Evolutionary conservation across 2,329 filamentous ascomycete genomes (phyloP).

Genomic region (Trichoderma guizhouense): DNA sequence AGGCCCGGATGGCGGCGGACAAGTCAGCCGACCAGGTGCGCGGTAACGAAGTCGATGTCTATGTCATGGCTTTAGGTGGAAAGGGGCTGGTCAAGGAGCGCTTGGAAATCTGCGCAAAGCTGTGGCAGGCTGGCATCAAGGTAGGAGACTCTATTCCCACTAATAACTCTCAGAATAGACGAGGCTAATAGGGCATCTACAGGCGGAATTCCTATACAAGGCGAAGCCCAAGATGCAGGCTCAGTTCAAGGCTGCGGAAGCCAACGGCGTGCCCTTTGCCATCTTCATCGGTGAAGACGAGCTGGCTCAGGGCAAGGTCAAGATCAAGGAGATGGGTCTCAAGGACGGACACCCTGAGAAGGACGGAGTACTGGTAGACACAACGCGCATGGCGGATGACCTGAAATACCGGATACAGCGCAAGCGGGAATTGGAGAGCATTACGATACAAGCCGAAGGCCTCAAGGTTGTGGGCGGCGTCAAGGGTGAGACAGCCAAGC

Average conservation of each 20-base stretch:
- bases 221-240: slow-evolving; percentile 82
- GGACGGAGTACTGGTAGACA: slow-evolving; percentile 73
- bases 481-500: slow-evolving; percentile 33
- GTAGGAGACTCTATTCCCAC: slow-evolving; percentile 36
- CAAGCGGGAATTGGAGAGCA: slow-evolving; percentile 43
- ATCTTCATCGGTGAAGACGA: slow-evolving; percentile 92
- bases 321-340: slow-evolving; percentile 75
- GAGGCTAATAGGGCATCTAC: slow-evolving; percentile 29
- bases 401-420: slow-evolving; percentile 48
- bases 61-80: slow-evolving; percentile 90
- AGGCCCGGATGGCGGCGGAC: slow-evolving; percentile 66
- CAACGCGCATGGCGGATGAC: slow-evolving; percentile 60
- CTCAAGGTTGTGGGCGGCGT: slow-evolving; percentile 47
- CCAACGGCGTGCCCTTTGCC: slow-evolving; percentile 74
- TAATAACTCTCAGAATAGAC: neutral
- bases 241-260: slow-evolving; percentile 90
- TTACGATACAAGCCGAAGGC: slow-evolving; percentile 43
- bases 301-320: slow-evolving; percentile 75
- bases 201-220: slow-evolving; percentile 84
- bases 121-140: slow-evolving; percentile 89
- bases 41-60: slow-evolving; percentile 80
- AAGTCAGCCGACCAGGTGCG: slow-evolving; percentile 59
- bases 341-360: slow-evolving; percentile 84
- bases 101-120: slow-evolving; percentile 69
- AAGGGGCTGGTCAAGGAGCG: slow-evolving; percentile 82